These are phyloP conservation scores for Simplicillium sp. DNA, from an alignment of 2,329 filamentous ascomycete species.

Conservation along the genomic window DNA sequence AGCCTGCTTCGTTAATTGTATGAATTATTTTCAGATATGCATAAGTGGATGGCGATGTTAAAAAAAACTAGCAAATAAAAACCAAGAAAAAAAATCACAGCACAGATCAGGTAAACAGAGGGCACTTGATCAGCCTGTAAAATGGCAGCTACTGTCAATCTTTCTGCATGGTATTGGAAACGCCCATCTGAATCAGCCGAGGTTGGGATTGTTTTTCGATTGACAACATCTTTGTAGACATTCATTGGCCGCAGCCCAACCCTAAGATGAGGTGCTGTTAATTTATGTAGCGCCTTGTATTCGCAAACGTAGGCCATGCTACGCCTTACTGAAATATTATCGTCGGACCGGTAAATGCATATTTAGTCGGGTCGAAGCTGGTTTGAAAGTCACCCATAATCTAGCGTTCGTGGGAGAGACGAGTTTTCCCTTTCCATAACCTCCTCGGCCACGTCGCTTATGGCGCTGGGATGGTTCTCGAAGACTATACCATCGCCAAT, in stretches of 20 bases:
- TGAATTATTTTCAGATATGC: no score
- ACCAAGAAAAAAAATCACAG: no score
- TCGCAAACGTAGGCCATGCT: constrained; percentile 24
- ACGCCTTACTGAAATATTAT: constrained; percentile 3
- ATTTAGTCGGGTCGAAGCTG: constrained; percentile 22
- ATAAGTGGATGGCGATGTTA: no score
- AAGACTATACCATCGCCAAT: constrained; percentile 20
- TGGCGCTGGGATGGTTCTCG: constrained; percentile 17
- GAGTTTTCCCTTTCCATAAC: constrained; percentile 14
- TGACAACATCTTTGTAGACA: constrained; percentile 25
- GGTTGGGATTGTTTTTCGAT: constrained; percentile 16
- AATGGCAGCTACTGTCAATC: constrained; percentile 29
- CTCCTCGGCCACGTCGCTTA: constrained; percentile 17
- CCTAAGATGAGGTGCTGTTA: constrained; percentile 30
- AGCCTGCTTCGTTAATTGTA: no score
- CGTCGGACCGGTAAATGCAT: constrained; percentile 14
- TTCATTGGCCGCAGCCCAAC: constrained; percentile 29
- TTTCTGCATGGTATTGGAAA: constrained; percentile 24
- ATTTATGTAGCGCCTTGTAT: constrained; percentile 38
- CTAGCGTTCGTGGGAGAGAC: constrained; percentile 10
- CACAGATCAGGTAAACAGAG: no score
- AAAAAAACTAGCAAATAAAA: no score
- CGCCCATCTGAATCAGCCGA: constrained; percentile 16
- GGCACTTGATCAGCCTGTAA: no score
- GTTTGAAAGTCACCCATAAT: constrained; percentile 9